phyloP scores from a whole-genome alignment of 495 filamentous ascomycete genomes.

The Neurospora sp. region DNA sequence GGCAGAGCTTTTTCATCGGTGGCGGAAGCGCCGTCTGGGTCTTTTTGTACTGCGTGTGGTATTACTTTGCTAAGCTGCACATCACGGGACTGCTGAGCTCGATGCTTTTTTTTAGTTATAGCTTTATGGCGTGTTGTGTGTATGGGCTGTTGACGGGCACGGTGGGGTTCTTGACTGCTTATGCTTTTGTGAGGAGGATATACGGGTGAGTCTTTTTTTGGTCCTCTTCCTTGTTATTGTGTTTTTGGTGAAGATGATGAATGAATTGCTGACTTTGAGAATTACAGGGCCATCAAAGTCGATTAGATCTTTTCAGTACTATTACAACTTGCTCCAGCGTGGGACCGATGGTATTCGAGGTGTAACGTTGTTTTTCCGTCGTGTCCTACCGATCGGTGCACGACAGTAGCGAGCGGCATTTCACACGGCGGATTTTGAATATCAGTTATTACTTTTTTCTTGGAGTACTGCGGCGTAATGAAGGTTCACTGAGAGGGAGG shows the following conservation, averaged over 20 bases:
- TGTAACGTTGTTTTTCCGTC: neutral
- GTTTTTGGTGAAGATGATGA: neutral
- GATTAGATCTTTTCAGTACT: neutral
- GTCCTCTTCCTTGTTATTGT: neutral
- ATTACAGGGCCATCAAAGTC: conserved; percentile 8
- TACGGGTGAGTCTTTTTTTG: conserved; percentile 54
- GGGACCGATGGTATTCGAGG: neutral
- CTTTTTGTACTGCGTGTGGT: conserved; percentile 78
- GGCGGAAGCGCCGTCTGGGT: conserved; percentile 77
- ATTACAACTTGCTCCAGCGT: neutral
- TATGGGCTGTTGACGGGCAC: conserved; percentile 82
- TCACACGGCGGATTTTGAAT: neutral
- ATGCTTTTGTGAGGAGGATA: conserved; percentile 81
- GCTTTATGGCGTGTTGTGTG: conserved; percentile 65
- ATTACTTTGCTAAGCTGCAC: conserved; percentile 74
- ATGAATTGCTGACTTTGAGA: neutral
- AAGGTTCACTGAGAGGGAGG: neutral
- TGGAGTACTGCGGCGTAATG: neutral
- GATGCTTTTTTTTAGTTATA: conserved; percentile 81
- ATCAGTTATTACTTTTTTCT: neutral
- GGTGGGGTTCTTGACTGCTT: conserved; percentile 78
- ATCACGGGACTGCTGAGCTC: conserved; percentile 74
- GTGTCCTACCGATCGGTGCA: neutral
- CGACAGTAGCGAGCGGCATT: neutral
- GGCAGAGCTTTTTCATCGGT: conserved; percentile 81